A percentile compares a stretch with the other conserved stretches of the same genome.
Evolutionary conservation across 257 asterid genomes (phyloP).

Genomic region (Plantago major): DNA sequence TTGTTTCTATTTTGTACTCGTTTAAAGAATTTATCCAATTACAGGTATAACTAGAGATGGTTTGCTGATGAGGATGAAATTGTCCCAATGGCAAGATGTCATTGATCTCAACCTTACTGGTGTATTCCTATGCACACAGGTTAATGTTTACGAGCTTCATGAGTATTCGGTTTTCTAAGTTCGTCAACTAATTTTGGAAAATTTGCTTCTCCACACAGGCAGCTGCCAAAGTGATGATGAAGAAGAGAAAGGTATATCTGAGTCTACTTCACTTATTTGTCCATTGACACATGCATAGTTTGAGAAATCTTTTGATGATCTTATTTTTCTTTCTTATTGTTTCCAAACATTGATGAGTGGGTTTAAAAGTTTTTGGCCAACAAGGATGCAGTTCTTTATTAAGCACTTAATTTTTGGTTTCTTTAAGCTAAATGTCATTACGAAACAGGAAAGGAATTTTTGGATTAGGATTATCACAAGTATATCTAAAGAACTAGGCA

Average conservation of each 20-base stretch:
- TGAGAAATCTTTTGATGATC: no score
- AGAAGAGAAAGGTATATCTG: conserved; percentile 72
- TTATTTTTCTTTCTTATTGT: no score
- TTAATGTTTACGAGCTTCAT: conserved; percentile 11
- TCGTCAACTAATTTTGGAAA: conserved; percentile 15
- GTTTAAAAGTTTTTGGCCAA: no score
- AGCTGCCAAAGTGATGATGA: conserved; percentile 67
- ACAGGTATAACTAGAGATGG: conserved; percentile 63
- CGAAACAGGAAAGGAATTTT: no score
- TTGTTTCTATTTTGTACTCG: neutral
- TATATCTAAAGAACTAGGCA: no score
- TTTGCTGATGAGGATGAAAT: conserved; percentile 61
- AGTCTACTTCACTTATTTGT: no score
- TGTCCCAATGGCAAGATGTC: conserved; percentile 64
- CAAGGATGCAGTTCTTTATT: no score
- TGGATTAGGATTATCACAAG: no score
- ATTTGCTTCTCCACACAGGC: conserved; percentile 38
- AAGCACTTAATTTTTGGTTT: no score
- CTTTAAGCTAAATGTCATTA: no score
- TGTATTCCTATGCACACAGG: conserved; percentile 63
- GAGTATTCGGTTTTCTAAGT: neutral
- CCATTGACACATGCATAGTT: no score
- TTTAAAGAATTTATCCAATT: conserved; percentile 15
- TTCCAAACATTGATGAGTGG: no score
- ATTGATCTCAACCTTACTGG: conserved; percentile 67